A percentile compares a stretch with the other conserved stretches of the same genome.
These are phyloP conservation scores for Xylaria sp. DNA, from an alignment of 2,329 filamentous ascomycete genomes.

Conservation along the genomic window DNA sequence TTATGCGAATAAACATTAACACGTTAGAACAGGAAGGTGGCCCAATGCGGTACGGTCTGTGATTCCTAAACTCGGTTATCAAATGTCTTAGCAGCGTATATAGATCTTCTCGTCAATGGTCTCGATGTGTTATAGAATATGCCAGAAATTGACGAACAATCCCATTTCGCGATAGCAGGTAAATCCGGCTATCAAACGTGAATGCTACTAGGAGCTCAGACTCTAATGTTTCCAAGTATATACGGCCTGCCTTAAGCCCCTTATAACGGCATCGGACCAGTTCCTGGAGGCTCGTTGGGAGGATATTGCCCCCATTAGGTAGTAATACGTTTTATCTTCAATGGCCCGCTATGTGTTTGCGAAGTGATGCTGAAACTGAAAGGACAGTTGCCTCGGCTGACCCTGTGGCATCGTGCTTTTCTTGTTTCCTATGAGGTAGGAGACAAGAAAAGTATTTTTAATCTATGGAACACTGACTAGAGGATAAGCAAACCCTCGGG, in stretches of 20 bases:
- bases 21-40: constrained; percentile 51
- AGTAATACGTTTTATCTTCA: constrained; percentile 37
- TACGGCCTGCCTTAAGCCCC: constrained; percentile 54
- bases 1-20: constrained; percentile 60
- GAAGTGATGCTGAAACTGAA: constrained; percentile 23
- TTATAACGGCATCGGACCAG: constrained; percentile 54
- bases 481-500: constrained; percentile 62
- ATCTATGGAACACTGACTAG: constrained; percentile 28
- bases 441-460: background rate
- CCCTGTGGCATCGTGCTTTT: constrained; percentile 67
- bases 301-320: constrained; percentile 54
- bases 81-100: constrained; percentile 32
- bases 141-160: constrained; percentile 55
- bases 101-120: constrained; percentile 62
- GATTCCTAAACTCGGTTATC: constrained; percentile 12
- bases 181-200: constrained; percentile 15
- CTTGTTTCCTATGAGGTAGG: constrained; percentile 64
- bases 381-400: constrained; percentile 58
- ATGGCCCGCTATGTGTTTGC: background rate
- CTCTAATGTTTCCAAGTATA: constrained; percentile 39
- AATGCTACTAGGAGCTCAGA: background rate
- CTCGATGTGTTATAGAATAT: constrained; percentile 56
- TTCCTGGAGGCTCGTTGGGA: constrained; percentile 41
- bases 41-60: constrained; percentile 42
- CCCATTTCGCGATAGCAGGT: constrained; percentile 64